A percentile compares a stretch with the other conserved stretches of the same genome.
Evolutionary conservation across 306 rosid genomes (phyloP).

Genomic region (Elaeagnus macrophylla): DNA sequence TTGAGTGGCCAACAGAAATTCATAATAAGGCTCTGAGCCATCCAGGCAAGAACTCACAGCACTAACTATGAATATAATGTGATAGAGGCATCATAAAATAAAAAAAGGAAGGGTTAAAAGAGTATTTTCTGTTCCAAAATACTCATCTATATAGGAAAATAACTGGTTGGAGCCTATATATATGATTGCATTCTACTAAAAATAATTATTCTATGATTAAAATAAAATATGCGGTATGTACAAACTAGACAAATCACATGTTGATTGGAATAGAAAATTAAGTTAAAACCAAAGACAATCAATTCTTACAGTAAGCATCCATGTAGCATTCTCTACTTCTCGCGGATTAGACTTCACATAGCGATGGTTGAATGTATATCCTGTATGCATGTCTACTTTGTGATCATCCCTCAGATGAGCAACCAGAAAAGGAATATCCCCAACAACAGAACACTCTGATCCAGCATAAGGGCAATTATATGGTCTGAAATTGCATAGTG

Average conservation of each 20-base stretch:
- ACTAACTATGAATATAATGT: too few relatives aligned
- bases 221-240: neutral
- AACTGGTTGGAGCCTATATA: too few relatives aligned
- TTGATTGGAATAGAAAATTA: neutral
- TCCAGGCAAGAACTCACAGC: too few relatives aligned
- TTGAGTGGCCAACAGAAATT: too few relatives aligned
- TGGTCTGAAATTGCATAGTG: conserved; percentile 86
- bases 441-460: conserved; percentile 82
- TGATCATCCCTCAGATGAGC: conserved; percentile 96
- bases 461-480: conserved; percentile 97
- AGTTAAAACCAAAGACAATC: conserved; percentile 8
- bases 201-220: too few relatives aligned
- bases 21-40: too few relatives aligned
- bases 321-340: conserved; percentile 97
- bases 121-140: too few relatives aligned
- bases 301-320: conserved; percentile 97
- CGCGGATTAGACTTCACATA: conserved; percentile 98
- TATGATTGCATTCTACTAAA: too few relatives aligned
- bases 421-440: conserved; percentile 91
- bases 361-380: conserved; percentile 96
- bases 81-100: too few relatives aligned
- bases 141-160: too few relatives aligned
- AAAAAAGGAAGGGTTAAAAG: too few relatives aligned
- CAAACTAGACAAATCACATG: neutral
- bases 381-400: conserved; percentile 98